These are phyloP conservation scores for Tolypocladium sp. DNA, from an alignment of 2,329 filamentous ascomycete species.

Conservation along the genomic window DNA sequence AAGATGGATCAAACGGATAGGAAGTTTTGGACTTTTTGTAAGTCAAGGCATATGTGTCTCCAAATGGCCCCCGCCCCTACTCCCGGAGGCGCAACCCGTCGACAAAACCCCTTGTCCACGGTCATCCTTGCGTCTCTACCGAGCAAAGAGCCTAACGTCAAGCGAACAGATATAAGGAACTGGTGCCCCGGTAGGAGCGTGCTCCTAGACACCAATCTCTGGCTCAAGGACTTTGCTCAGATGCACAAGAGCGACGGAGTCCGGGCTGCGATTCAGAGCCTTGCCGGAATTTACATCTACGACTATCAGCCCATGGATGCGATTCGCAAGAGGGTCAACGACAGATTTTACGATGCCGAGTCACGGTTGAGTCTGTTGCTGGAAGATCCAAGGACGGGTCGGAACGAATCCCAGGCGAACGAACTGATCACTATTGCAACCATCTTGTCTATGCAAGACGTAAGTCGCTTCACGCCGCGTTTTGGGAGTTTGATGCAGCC, in stretches of 20 bases:
- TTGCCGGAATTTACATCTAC: constrained; percentile 31
- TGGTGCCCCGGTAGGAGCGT: constrained; percentile 32
- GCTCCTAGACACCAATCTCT: constrained; percentile 26
- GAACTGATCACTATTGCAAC: constrained; percentile 27
- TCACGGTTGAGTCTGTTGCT: constrained; percentile 19
- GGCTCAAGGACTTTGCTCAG: constrained; percentile 29
- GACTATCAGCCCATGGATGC: constrained; percentile 25
- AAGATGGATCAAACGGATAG: constrained; percentile 24
- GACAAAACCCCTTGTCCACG: background rate
- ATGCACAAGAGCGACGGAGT: constrained; percentile 26
- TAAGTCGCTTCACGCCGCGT: constrained; percentile 10
- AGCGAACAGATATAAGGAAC: constrained; percentile 23
- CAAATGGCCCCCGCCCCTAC: no score
- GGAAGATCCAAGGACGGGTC: constrained; percentile 11
- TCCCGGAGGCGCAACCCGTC: background rate
- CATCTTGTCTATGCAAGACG: constrained; percentile 30
- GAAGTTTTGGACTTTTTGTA: constrained; percentile 25
- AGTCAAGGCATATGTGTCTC: constrained; percentile 7
- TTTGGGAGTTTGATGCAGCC: background rate
- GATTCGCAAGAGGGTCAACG: constrained; percentile 22
- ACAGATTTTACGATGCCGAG: constrained; percentile 20
- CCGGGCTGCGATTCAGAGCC: constrained; percentile 26
- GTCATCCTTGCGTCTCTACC: background rate
- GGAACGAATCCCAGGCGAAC: constrained; percentile 12
- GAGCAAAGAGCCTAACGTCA: background rate